Evolutionary conservation across 1,284 basidiomycete species (phyloP), one percentile per base, ranked within the genome.

Genomic region (Cystobasidiaceae sp.): DNA sequence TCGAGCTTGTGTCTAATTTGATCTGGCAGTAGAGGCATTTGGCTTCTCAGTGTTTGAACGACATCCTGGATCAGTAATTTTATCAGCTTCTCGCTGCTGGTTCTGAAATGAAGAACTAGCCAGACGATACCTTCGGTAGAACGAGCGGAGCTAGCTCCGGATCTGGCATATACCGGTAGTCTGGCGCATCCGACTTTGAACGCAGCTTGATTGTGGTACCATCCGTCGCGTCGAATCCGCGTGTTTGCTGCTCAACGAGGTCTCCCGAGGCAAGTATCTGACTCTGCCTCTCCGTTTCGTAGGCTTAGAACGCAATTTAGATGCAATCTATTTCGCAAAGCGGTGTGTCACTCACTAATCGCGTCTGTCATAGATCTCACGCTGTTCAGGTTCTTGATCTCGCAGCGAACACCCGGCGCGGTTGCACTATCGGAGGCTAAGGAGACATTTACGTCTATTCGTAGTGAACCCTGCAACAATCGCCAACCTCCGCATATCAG

Each of bases 151-250:
- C 90, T 0, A 98, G 78, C 74, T 98, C 97, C 0, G 91, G 86
- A 75, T 98, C 96, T 0, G 96, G 96, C 91, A 99, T 93, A 79
- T 97, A 99, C 6, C 94, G 83, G 76, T 98, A 99, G 75, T 98
- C 94, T 4, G 89, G 89, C 0, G 91, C 88, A 72, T 93, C 89
- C 74, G 97, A 94, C 77, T 99, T 98, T 49, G 84, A 86, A 44
- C 96, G 83, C 65, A 97, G 78, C 21, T 81, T 81, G 78, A 85
- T 93, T 0, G 96, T 98, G 73, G 87, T 82, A 11, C 86, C 87
- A 2, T 81, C 85, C 59, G 86, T 79, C 75, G 93, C 90, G 75
- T 97, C 85, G 73, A 93, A 93, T 0, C 91, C 91, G 28, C 92
- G 84, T 1, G 96, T 98, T 77, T 97, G 91, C 77, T 94, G 92